Conservation (phyloP, 352 stramenopile species). For the Phytophthora nicotianae region DNA sequence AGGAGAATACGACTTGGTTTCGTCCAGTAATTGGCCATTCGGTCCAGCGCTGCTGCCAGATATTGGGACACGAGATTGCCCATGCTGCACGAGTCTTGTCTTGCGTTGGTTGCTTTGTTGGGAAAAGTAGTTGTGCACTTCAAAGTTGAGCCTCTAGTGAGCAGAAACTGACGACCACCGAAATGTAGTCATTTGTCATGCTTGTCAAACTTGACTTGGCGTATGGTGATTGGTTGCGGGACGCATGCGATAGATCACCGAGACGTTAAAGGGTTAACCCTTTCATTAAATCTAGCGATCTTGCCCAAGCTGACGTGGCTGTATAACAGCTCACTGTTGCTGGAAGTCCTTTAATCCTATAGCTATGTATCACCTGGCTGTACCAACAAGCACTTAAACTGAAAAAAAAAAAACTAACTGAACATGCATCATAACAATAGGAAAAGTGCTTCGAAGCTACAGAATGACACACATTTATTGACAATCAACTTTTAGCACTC, state of each 20-base stretch:
- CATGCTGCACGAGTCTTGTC: slow-evolving; percentile 21
- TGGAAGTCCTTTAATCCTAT: no score
- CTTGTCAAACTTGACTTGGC: slow-evolving; percentile 30
- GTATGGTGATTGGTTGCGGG: slow-evolving; percentile 23
- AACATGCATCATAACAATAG: background rate
- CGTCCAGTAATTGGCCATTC: slow-evolving; percentile 40
- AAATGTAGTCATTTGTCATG: slow-evolving; percentile 27
- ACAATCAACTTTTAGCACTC: background rate
- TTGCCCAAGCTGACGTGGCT: background rate
- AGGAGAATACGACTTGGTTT: slow-evolving; percentile 74
- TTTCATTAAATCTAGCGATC: background rate
- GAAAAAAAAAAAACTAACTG: background rate
- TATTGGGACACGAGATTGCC: slow-evolving; percentile 42
- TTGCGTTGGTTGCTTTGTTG: background rate
- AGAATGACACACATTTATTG: background rate
- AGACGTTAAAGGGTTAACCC: background rate
- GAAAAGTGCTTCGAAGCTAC: background rate
- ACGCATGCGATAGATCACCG: background rate
- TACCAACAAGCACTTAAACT: background rate
- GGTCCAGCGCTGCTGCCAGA: slow-evolving; percentile 35
- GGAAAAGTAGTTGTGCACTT: slow-evolving; percentile 14
- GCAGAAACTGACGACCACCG: background rate
- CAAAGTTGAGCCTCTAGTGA: background rate
- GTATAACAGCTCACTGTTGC: no score
- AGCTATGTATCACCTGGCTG: no score